phyloP scores from a whole-genome alignment of 225 moss, liverwort and hornwort species.

The Sphagnum tenellum region DNA sequence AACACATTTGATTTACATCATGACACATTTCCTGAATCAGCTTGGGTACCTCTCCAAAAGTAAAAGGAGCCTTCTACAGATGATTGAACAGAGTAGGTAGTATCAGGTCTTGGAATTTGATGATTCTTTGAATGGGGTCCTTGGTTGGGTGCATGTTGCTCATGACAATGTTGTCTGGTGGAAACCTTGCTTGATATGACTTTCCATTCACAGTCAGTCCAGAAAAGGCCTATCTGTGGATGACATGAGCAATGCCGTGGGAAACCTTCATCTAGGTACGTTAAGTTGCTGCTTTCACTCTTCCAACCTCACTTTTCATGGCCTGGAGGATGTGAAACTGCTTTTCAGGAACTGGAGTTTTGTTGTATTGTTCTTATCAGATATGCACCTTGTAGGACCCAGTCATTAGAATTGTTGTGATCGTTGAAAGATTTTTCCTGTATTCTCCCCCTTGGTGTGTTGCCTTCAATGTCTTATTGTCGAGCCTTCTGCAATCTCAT shows the following conservation, averaged over 20 bases:
- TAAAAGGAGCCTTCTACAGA: neutral
- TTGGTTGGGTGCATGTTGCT: neutral
- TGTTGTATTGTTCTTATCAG: too few species aligned
- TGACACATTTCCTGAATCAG: neutral
- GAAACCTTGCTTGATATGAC: neutral
- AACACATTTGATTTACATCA: too few species aligned
- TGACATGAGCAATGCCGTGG: constrained; percentile 9
- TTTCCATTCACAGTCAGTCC: constrained; percentile 5
- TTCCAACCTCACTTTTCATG: neutral
- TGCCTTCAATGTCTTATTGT: too few species aligned
- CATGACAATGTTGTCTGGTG: neutral
- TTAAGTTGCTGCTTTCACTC: too few species aligned
- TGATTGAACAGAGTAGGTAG: too few species aligned
- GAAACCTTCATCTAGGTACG: constrained; percentile 10
- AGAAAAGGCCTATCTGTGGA: constrained; percentile 9
- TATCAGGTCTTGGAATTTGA: too few species aligned
- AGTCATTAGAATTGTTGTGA: neutral
- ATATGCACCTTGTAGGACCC: too few species aligned
- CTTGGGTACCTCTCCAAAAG: neutral
- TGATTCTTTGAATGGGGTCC: neutral
- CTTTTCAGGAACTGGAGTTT: too few species aligned
- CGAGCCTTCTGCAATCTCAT: too few species aligned
- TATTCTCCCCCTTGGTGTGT: too few species aligned
- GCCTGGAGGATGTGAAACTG: neutral
- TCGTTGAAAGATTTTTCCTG: neutral